Evolutionary conservation across 805 yeast species (phyloP).

Genomic region (Candida ficus): DNA sequence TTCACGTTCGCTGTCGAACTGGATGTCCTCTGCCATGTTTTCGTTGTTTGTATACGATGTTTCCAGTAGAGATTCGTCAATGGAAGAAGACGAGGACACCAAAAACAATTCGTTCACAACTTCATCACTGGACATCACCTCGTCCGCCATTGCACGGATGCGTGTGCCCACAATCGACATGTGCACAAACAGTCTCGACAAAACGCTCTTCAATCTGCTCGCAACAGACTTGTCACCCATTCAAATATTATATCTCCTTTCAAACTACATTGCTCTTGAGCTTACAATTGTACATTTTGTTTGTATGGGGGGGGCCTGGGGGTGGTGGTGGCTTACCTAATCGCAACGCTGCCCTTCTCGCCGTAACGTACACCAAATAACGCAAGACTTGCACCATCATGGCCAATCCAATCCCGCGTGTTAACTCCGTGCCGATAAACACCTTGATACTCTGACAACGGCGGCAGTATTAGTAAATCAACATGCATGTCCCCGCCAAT

Average conservation of each 20-base stretch:
- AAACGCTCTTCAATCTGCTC: constrained; percentile 30
- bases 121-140: constrained; percentile 44
- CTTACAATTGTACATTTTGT: no score
- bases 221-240: no score
- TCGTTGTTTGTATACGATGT: neutral
- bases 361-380: constrained; percentile 39
- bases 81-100: constrained; percentile 30
- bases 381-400: constrained; percentile 75
- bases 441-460: constrained; percentile 60
- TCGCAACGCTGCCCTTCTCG: constrained; percentile 24
- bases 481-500: constrained; percentile 31
- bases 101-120: constrained; percentile 46
- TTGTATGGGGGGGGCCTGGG: no score
- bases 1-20: constrained; percentile 29
- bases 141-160: constrained; percentile 43
- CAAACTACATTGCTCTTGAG: no score
- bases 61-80: constrained; percentile 25
- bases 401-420: constrained; percentile 72
- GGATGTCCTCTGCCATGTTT: no score
- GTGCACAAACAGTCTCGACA: constrained; percentile 33
- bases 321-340: no score
- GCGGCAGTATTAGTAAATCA: constrained; percentile 54
- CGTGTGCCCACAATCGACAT: constrained; percentile 31
- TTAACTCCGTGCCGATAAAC: constrained; percentile 61
- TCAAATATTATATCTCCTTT: no score